Evolutionary conservation across 2,329 filamentous ascomycete genomes (phyloP).

Genomic region (Aspergillus chevalieri): DNA sequence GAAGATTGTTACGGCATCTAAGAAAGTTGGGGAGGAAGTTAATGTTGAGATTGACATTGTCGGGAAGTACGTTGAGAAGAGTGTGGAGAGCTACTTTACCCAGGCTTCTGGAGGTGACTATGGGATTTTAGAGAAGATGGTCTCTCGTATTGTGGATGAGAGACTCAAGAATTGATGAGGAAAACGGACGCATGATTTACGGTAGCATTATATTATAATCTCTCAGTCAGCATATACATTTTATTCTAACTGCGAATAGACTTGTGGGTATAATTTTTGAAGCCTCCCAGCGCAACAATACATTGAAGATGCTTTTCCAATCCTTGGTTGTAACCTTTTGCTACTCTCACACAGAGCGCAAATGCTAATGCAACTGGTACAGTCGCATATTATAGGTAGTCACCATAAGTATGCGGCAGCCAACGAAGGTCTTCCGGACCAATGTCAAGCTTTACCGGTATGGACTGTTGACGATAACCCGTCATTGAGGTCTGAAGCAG

Average conservation of each 20-base stretch:
- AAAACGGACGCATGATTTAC: slow-evolving; percentile 3
- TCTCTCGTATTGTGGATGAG: slow-evolving; percentile 68
- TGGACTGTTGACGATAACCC: too few species aligned
- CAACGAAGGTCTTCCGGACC: too few species aligned
- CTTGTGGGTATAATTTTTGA: slow-evolving; percentile 11
- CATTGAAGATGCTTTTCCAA: too few species aligned
- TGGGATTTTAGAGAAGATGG: slow-evolving; percentile 63
- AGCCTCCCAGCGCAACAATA: neutral
- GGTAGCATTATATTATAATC: neutral
- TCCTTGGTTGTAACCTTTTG: too few species aligned
- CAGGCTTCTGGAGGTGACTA: slow-evolving; percentile 33
- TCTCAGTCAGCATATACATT: neutral
- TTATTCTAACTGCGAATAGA: neutral
- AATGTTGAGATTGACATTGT: slow-evolving; percentile 92
- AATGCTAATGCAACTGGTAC: too few species aligned
- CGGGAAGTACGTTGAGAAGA: slow-evolving; percentile 65
- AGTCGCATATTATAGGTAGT: too few species aligned
- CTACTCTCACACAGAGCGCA: too few species aligned
- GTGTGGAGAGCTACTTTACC: slow-evolving; percentile 69
- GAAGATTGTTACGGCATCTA: slow-evolving; percentile 74
- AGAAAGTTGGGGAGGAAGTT: slow-evolving; percentile 72
- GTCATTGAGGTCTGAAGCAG: too few species aligned
- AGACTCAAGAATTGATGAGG: slow-evolving; percentile 44
- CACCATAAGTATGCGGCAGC: too few species aligned
- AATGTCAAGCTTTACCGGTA: too few species aligned